These are phyloP conservation scores for Gracilariopsis chorda DNA, from an alignment of 23 red algal genomes.

Conservation along the genomic window DNA sequence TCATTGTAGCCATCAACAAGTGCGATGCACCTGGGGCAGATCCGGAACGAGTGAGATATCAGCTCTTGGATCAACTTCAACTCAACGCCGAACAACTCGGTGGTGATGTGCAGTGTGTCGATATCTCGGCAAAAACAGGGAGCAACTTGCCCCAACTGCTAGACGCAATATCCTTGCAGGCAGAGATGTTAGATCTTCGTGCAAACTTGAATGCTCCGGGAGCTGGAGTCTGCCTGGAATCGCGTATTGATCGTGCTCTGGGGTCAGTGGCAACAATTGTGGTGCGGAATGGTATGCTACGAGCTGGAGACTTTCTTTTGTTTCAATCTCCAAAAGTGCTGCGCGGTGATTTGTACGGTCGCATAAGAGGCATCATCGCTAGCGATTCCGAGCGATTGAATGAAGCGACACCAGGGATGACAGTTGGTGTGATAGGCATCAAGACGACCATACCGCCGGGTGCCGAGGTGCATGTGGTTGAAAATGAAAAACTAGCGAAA, in stretches of 20 bases:
- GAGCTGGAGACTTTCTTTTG: slow-evolving; percentile 61
- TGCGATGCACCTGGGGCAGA: slow-evolving; percentile 66
- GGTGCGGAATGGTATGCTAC: slow-evolving; percentile 68
- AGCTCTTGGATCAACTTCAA: slow-evolving; percentile 56
- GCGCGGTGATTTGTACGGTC: slow-evolving; percentile 62
- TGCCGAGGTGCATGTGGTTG: slow-evolving; percentile 39
- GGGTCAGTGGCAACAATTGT: slow-evolving; percentile 76
- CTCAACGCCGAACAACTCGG: slow-evolving; percentile 79
- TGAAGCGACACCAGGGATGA: slow-evolving; percentile 51
- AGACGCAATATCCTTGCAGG: slow-evolving; percentile 76
- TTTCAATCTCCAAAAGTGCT: slow-evolving; percentile 14
- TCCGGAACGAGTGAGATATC: slow-evolving; percentile 38
- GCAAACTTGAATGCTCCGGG: slow-evolving; percentile 39
- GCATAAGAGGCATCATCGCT: slow-evolving; percentile 58
- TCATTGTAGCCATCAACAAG: slow-evolving; percentile 96
- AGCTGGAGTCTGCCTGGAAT: slow-evolving; percentile 81
- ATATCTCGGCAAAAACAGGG: slow-evolving; percentile 82
- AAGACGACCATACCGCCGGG: slow-evolving; percentile 66
- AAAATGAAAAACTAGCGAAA: slow-evolving; percentile 48
- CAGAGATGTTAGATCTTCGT: slow-evolving; percentile 70
- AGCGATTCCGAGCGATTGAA: slow-evolving; percentile 4
- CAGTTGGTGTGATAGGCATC: slow-evolving; percentile 72
- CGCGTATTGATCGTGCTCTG: slow-evolving; percentile 55
- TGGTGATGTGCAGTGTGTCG: slow-evolving; percentile 83
- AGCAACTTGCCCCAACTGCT: slow-evolving; percentile 56